Conservation (phyloP, 768 basidiomycete species). For the Rhodotorula diobovata region DNA sequence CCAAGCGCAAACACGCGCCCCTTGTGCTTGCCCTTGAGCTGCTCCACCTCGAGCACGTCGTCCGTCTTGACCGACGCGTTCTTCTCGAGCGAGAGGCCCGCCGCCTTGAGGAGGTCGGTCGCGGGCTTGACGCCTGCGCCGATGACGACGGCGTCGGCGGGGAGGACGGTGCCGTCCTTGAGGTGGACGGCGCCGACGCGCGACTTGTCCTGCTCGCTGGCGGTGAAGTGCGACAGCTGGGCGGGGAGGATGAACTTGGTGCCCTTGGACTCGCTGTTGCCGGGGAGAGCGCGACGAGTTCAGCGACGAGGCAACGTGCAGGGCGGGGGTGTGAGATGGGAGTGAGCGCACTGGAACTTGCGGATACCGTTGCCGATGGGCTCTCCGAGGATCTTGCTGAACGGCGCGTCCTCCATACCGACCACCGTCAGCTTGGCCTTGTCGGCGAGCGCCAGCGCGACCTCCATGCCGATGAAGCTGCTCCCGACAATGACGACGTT, state of each 20-base stretch:
- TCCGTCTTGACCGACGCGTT: constrained; percentile 76
- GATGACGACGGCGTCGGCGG: constrained; percentile 74
- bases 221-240: constrained; percentile 60
- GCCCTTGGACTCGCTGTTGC: constrained; percentile 71
- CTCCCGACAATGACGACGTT: constrained; percentile 75
- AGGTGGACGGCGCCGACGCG: constrained; percentile 65
- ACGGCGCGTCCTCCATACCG: constrained; percentile 75
- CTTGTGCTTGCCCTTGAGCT: constrained; percentile 46
- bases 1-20: constrained; percentile 67
- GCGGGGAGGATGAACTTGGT: constrained; percentile 78
- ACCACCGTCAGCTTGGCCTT: constrained; percentile 77
- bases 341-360: constrained; percentile 61
- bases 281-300: too few species aligned
- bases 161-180: constrained; percentile 59
- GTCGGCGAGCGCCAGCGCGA: constrained; percentile 68
- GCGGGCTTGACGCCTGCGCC: constrained; percentile 82
- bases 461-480: constrained; percentile 88
- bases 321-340: too few species aligned
- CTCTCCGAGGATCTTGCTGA: constrained; percentile 73
- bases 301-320: constrained; percentile 51
- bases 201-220: constrained; percentile 50
- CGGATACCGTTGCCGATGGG: constrained; percentile 71
- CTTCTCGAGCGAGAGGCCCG: constrained; percentile 62
- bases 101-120: constrained; percentile 70
- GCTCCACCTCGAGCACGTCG: constrained; percentile 60